Conservation (phyloP, 768 basidiomycete species). For the Mycena latifolia region DNA sequence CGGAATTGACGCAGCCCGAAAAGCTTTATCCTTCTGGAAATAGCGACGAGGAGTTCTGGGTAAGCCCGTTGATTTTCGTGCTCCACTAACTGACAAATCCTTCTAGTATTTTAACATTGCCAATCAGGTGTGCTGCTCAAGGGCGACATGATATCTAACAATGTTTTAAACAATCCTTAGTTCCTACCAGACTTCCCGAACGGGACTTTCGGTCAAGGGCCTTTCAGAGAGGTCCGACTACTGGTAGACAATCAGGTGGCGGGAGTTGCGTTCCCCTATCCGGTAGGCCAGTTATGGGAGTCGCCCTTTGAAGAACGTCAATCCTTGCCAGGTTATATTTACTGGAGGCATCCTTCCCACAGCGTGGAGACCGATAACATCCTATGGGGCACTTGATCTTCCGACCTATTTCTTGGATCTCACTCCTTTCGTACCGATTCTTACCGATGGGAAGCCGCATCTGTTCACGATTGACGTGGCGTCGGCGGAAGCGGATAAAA, state of each 20-base stretch:
- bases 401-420: conserved; percentile 85
- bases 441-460: conserved; percentile 78
- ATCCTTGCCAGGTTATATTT: conserved; percentile 59
- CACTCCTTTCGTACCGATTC: conserved; percentile 80
- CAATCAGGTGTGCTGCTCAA: conserved; percentile 45
- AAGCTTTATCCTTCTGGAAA: conserved; percentile 79
- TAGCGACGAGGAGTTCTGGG: conserved; percentile 82
- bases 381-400: conserved; percentile 82
- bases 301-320: neutral
- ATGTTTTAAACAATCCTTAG: no score
- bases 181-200: conserved; percentile 51
- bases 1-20: conserved; percentile 60
- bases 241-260: conserved; percentile 61
- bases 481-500: conserved; percentile 74
- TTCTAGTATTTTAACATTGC: conserved; percentile 78
- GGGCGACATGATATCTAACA: no score
- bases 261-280: conserved; percentile 63
- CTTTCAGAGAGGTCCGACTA: conserved; percentile 63
- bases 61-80: conserved; percentile 41
- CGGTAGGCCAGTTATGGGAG: conserved; percentile 41
- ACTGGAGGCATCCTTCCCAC: conserved; percentile 81
- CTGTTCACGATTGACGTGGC: conserved; percentile 79
- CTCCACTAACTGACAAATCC: conserved; percentile 2
- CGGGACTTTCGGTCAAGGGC: conserved; percentile 55
- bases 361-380: conserved; percentile 76